A percentile compares a stretch with the other conserved stretches of the same genome.
phyloP scores from a whole-genome alignment of 495 filamentous ascomycete species.

The Hyaloscypha bicolor region DNA sequence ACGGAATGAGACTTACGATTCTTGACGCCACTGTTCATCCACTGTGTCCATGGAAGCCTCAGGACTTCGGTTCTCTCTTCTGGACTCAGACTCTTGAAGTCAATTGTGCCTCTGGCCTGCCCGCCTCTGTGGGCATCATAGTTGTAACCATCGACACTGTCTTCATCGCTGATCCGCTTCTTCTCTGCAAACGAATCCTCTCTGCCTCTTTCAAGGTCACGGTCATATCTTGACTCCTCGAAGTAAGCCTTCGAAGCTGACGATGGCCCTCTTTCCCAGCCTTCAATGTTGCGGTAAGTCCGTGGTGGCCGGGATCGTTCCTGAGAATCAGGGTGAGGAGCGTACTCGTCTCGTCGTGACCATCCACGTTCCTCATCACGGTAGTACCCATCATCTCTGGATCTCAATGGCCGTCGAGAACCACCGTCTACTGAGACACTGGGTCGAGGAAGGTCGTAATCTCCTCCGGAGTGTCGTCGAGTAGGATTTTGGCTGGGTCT shows the following conservation, averaged over 20 bases:
- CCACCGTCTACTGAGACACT: conserved; percentile 6
- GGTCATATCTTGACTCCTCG: conserved; percentile 22
- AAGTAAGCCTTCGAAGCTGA: conserved; percentile 26
- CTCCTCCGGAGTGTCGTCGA: conserved; percentile 18
- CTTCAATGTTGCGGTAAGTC: conserved; percentile 21
- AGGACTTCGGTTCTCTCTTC: conserved; percentile 29
- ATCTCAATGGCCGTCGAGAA: conserved; percentile 18
- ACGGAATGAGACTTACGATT: conserved; percentile 24
- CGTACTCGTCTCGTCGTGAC: conserved; percentile 6
- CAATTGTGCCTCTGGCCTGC: conserved; percentile 1
- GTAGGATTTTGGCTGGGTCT: conserved; percentile 11
- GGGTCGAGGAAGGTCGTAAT: conserved; percentile 13
- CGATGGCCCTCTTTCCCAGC: conserved; percentile 16
- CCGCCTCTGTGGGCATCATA: conserved; percentile 9
- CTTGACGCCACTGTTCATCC: conserved; percentile 33
- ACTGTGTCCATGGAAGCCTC: conserved; percentile 30
- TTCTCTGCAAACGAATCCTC: conserved; percentile 11
- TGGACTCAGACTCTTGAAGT: conserved; percentile 26
- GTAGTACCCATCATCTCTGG: conserved; percentile 19
- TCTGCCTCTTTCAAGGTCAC: conserved; percentile 17
- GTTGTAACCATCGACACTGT: conserved; percentile 27
- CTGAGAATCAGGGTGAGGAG: conserved; percentile 18
- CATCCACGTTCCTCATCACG: conserved; percentile 11
- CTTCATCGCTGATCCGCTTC: conserved; percentile 5
- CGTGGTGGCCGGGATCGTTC: conserved; percentile 23